phyloP scores from a whole-genome alignment of 352 stramenopile species.

The Salisapilia sapeloensis region DNA sequence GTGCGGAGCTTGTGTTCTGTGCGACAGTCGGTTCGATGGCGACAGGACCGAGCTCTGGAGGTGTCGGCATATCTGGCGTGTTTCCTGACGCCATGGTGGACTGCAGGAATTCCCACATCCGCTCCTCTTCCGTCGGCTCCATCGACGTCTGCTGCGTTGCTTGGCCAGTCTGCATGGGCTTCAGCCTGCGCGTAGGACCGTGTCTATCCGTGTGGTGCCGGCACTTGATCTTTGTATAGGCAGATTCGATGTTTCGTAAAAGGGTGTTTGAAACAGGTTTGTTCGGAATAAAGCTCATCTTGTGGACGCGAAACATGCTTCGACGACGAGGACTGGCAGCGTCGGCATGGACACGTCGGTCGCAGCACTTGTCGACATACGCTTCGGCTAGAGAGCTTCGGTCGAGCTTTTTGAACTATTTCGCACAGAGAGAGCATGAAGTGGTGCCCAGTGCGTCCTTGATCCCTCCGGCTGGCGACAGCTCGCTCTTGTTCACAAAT shows the following conservation, averaged over 20 bases:
- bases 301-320: not conserved
- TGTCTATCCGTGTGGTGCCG: not conserved
- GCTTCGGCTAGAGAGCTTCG: slow-evolving; percentile 13
- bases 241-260: not conserved
- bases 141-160: too few relatives aligned
- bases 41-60: slow-evolving; percentile 5
- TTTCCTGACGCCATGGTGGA: slow-evolving; percentile 25
- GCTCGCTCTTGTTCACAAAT: slow-evolving; percentile 94
- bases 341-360: not conserved
- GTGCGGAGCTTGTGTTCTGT: slow-evolving; percentile 5
- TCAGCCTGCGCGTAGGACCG: too few relatives aligned
- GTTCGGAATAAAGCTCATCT: not conserved
- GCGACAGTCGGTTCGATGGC: slow-evolving; percentile 1
- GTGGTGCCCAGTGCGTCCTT: slow-evolving; percentile 53
- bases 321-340: not conserved
- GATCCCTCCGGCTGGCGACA: slow-evolving; percentile 73
- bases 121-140: slow-evolving; percentile 5
- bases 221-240: not conserved
- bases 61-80: slow-evolving; percentile 32
- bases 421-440: slow-evolving; percentile 31
- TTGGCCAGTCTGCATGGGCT: too few relatives aligned
- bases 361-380: slow-evolving; percentile 1
- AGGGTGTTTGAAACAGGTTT: not conserved
- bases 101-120: slow-evolving; percentile 7
- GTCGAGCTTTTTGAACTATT: slow-evolving; percentile 46